Evolutionary conservation across 2,329 filamentous ascomycete species (phyloP), one percentile per base, ranked within the genome.

Genomic region (Lachnellula suecica): DNA sequence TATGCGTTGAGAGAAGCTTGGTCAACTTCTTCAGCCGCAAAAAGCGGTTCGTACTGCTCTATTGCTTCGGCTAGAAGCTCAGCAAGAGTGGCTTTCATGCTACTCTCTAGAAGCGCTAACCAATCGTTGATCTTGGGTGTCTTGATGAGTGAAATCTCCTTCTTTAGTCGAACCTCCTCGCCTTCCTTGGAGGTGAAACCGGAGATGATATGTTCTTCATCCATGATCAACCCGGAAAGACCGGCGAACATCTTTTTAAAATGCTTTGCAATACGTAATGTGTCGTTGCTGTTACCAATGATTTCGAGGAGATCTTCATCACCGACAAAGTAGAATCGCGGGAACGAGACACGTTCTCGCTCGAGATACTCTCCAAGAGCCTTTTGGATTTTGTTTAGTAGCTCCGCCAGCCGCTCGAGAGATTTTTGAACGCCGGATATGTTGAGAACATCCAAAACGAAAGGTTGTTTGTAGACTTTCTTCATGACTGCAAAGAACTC

Each of bases 171-270:
- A 45, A 99, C 91, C 57, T 86, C 81, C 71, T 99, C 94, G 47
- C 88, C 92, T 72, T 99, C 95, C 68, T 96, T 97, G 0, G 94
- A 99, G 2, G 88, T 94, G 64, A 97, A 93, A 6, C 91, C 93
- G 23, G 88, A 87, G 58, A 99, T 97, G 57, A 90, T 84, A 23
- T 85, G 84, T 63, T 97, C 89, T 49, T 97, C 91, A 60, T 96
- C 91, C 77, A 97, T 93, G 38, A 92, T 78, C 31, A 99, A 81
- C 3, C 94, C 94, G 4, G 88, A 93, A 44, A 99, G 79, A 57
- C 94, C 94, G 58, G 95, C 94, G 77, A 99, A 99, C 94, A 99
- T 99, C 78, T 99, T 99, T 71, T 96, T 93, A 77, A 99, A 91
- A 75, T 99, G 95, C 71, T 99, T 99, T 37, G 94, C 91, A 61